A percentile compares a stretch with the other conserved stretches of the same genome.
Evolutionary conservation across 805 yeast species (phyloP).

Genomic region (Naumovozyma baii): DNA sequence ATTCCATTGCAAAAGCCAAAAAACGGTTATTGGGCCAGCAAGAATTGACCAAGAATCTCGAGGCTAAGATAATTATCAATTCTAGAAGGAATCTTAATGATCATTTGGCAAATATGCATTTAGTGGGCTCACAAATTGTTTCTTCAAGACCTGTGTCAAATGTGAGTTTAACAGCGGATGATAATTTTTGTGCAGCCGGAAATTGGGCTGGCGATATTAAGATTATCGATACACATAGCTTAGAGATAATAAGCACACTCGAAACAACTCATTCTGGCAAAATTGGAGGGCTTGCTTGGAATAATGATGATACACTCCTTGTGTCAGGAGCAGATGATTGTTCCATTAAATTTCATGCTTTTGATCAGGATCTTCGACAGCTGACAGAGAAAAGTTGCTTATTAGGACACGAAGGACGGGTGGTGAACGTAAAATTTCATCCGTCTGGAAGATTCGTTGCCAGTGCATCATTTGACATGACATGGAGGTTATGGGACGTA

Average conservation of each 20-base stretch:
- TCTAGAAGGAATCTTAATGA: conserved; percentile 37
- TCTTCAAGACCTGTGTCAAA: conserved; percentile 61
- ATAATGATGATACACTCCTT: conserved; percentile 22
- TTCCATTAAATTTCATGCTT: conserved; percentile 30
- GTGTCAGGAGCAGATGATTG: conserved; percentile 43
- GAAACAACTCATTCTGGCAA: conserved; percentile 43
- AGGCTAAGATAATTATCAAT: conserved; percentile 37
- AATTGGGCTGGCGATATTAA: conserved; percentile 77
- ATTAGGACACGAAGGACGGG: conserved; percentile 45
- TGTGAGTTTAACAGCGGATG: conserved; percentile 36
- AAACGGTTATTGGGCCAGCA: conserved; percentile 33
- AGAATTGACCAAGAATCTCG: conserved; percentile 21
- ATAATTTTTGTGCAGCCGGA: conserved; percentile 43
- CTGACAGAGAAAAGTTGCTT: no score
- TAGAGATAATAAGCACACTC: conserved; percentile 23
- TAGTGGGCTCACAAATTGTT: conserved; percentile 61
- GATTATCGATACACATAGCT: conserved; percentile 35
- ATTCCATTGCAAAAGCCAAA: conserved; percentile 41
- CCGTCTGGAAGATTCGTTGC: conserved; percentile 50
- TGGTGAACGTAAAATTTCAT: conserved; percentile 54
- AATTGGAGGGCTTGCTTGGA: conserved; percentile 65
- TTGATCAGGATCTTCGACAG: conserved; percentile 11
- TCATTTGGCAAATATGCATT: conserved; percentile 31
- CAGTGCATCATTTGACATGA: conserved; percentile 70
- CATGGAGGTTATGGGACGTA: conserved; percentile 86